These are phyloP conservation scores for Leccinum rimulosum DNA, from an alignment of 768 basidiomycete genomes.

Conservation along the genomic window DNA sequence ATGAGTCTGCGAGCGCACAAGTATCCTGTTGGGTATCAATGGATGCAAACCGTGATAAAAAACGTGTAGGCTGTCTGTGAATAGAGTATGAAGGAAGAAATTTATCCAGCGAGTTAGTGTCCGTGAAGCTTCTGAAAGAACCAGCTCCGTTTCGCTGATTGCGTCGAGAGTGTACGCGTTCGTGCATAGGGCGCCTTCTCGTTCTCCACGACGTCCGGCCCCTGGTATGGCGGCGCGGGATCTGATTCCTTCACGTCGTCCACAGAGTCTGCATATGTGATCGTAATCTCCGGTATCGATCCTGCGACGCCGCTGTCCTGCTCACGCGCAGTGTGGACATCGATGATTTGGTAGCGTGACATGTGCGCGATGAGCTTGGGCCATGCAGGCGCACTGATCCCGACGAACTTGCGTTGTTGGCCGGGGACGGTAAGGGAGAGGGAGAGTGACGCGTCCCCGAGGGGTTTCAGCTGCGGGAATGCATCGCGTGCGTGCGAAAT, in stretches of 20 bases:
- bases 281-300: conserved; percentile 31
- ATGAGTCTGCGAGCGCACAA: background rate
- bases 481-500: conserved; percentile 49
- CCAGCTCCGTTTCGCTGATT: conserved; percentile 9
- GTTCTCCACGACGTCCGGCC: background rate
- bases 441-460: conserved; percentile 41
- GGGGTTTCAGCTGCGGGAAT: conserved; percentile 39
- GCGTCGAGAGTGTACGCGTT: background rate
- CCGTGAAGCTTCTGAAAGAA: conserved; percentile 14
- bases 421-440: conserved; percentile 41
- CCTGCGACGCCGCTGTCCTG: background rate
- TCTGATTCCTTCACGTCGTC: conserved; percentile 11
- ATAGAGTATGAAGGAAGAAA: background rate
- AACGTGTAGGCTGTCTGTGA: background rate
- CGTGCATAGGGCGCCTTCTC: conserved; percentile 13
- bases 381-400: conserved; percentile 56
- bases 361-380: conserved; percentile 38
- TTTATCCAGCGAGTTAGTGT: background rate
- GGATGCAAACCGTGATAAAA: background rate
- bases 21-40: background rate
- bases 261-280: conserved; percentile 20
- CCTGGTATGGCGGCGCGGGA: conserved; percentile 41
- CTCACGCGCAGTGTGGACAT: conserved; percentile 32
- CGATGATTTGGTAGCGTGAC: conserved; percentile 46
- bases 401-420: conserved; percentile 36